Base-by-base conservation (phyloP, 345 rosid genomes). In the Eucalyptus pumila region DNA sequence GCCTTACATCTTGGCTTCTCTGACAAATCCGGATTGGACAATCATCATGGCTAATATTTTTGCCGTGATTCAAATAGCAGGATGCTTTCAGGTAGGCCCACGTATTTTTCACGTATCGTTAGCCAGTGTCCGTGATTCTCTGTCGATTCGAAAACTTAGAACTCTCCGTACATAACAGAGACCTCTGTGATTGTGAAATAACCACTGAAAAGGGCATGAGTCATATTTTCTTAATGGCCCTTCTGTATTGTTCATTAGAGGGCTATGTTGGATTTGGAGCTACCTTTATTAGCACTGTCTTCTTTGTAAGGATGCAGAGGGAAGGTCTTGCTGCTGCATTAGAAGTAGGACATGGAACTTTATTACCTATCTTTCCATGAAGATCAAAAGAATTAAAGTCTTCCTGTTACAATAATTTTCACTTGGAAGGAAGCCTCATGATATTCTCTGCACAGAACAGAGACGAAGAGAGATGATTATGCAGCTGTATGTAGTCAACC, bases 21-120 rank as follows among this genome's bases (percentile, higher is more conserved):
- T 94, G 80, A 91, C 91, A 14, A 85, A 88, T 72, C 95, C 94
- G 32, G 87, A 90, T 87, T 94, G 96, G 95, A 91, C 94, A n/a
- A 90, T 92, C 60, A 87, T 93, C 49, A 94, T 94, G 94, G 94
- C 94, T 80, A 93, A 93, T 86, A 83, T 93, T 72, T 91, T 94
- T 88, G 94, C 95, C 4, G 93, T 92, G 56, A 88, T 92, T 89
- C 96, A 93, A 81, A 94, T 94, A 86, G 91, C 93, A 49, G 96
- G 94, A 87, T 94, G 95, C 93, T 93, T 88, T 91, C 96, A 93
- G 95, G 95, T 92, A 89, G 6, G 32, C 87, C 45, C 42, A 9
- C 1, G 24, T 34, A 45, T 37, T 83, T 40, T 48, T 6, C 30
- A 76, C 14, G 9, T 40, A 76, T 76, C 15, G 49, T 34, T 32